Evolutionary conservation across 805 yeast species (phyloP), one percentile per base, ranked within the genome.

Genomic region (Kregervanrija delftensis): DNA sequence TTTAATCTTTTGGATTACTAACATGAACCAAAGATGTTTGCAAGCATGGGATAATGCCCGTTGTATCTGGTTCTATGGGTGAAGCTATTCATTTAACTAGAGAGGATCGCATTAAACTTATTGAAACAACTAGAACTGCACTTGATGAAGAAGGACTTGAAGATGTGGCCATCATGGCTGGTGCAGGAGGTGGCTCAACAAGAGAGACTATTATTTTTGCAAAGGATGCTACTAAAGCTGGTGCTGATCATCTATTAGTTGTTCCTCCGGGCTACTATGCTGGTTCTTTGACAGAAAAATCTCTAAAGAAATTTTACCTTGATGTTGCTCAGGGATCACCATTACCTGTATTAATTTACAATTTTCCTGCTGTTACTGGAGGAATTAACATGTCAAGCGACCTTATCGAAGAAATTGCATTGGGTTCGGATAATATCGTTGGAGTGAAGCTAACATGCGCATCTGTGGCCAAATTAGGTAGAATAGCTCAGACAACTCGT

Each of bases 51-150:
- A 59, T 68, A 30, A 50, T 52, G 16, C 49, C 66, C 22, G 68
- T 67, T 11, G 58, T 65, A 10, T 53, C 68, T 9, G 72, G 72
- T 1, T 66, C 71, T 5, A 66, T 67, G 61, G 72, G 72, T 10
- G 72, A 68, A 49, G 61, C 67, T 14, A 51, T 58, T 12, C 68
- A 66, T 45, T 50, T 67, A 42, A 60, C 63, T 4, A 44, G 55
- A 28, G 49, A 55, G 12, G 72, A 68, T 47, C 53, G 71, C 40
- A 45, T 50, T n/a, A 43, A 47, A 10, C 40, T 66, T n/a, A 56
- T 66, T 14, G 44, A 49, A n/a, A 48, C 56, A 1, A 51, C 66
- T 13, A 54, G 67, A 36, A 33, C 44, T 11, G 69, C 64, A 1
- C 50, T 64, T 39, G 69, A 68, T 8, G 64, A 59, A 28, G 49